These are phyloP conservation scores for Chaetomiaceae sp. DNA, from an alignment of 2,329 filamentous ascomycete species.

Conservation along the genomic window DNA sequence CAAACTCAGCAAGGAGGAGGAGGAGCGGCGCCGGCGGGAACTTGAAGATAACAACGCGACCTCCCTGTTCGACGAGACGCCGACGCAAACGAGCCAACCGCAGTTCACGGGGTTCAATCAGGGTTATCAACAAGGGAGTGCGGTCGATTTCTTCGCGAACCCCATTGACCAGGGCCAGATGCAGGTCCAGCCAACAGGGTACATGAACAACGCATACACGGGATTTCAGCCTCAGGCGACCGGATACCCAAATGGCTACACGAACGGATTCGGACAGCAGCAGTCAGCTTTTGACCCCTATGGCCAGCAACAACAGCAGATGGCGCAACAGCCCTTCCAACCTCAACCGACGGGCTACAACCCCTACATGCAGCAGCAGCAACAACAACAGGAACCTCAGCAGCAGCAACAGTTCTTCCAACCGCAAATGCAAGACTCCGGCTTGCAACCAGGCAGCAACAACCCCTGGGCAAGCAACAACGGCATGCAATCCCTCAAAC, in stretches of 20 bases:
- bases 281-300: constrained; percentile 65
- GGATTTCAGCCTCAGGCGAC: constrained; percentile 41
- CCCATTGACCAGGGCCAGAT: constrained; percentile 77
- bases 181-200: constrained; percentile 76
- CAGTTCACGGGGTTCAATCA: constrained; percentile 90
- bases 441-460: constrained; percentile 74
- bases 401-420: constrained; percentile 28
- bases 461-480: constrained; percentile 80
- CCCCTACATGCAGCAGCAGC: constrained; percentile 33
- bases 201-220: constrained; percentile 50
- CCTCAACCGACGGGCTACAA: constrained; percentile 41
- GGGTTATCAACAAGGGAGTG: constrained; percentile 93
- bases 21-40: constrained; percentile 80
- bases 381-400: constrained; percentile 43
- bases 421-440: constrained; percentile 46
- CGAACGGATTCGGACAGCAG: constrained; percentile 63
- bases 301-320: constrained; percentile 39
- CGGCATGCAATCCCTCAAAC: constrained; percentile 60
- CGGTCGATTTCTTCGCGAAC: constrained; percentile 96
- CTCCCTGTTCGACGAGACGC: constrained; percentile 81
- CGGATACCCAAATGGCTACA: constrained; percentile 36
- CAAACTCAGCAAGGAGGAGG: constrained; percentile 88
- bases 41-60: constrained; percentile 79
- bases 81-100: constrained; percentile 57
- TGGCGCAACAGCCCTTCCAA: constrained; percentile 34